Evolutionary conservation across 495 filamentous ascomycete species (phyloP), one percentile per base, ranked within the genome.

Genomic region (Sporormia fimetaria): DNA sequence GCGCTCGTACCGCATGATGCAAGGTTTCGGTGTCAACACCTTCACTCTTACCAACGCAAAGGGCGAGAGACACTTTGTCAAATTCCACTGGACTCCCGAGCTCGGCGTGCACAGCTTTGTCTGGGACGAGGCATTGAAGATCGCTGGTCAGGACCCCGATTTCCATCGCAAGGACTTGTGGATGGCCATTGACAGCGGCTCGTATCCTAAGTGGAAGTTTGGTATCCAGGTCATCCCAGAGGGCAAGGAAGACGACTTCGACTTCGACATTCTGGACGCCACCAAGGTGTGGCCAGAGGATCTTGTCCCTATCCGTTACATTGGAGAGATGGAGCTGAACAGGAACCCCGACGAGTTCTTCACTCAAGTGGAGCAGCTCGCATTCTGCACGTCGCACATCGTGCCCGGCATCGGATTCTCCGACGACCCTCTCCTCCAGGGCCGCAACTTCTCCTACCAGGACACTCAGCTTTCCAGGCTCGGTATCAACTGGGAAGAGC

Each of bases 281-380:
- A 94, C 87, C 23, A 93, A 94, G 62, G 54, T 90, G 24, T 93
- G 83, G 84, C 87, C 86, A 0, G 83, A 93, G 51, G 81, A 94
- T 26, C 62, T 80, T 1, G 66, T 93, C 3, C 87, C 87, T 0
- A 69, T 88, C 30, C 69, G 78, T 2, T 80, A 83, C 56, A 83
- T 93, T 44, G 86, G 84, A 22, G 73, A 88, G 61, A 51, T 94
- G 7, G 75, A 85, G 38, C 73, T 94, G 21, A 88, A 93, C 67
- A 72, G 75, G 27, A 90, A 85, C 47, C 63, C 80, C 16, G 83
- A 92, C 50, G 84, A 94, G 58, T 94, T 73, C 66, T 90, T 88
- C 68, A 63, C 83, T 0, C 78, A 94, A 57, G 82, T 76, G 0
- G 87, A 94, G 65, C 79, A 83, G 56, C 73, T 75, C 4, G 85